A percentile compares a stretch with the other conserved stretches of the same genome.
Conservation (phyloP, 2,329 filamentous ascomycete species). For the Exophiala sideris region DNA sequence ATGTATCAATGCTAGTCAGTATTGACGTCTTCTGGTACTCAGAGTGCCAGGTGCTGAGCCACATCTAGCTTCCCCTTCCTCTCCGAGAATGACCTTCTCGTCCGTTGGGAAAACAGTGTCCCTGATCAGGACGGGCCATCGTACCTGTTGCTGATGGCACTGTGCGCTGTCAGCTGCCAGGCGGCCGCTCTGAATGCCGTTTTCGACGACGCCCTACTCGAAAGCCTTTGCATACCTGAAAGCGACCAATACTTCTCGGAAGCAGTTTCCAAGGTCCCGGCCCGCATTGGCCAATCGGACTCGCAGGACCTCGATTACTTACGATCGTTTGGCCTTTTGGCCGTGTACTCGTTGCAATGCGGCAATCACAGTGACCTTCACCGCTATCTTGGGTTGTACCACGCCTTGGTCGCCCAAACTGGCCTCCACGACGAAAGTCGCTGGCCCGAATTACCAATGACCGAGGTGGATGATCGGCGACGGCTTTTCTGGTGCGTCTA, state of each 20-base stretch:
- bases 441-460: slow-evolving; percentile 1
- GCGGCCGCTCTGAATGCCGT: slow-evolving; percentile 3
- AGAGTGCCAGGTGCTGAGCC: neutral
- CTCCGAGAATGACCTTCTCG: slow-evolving; percentile 2
- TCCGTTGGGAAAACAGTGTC: neutral
- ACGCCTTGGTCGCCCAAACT: slow-evolving; percentile 2
- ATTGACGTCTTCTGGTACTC: neutral
- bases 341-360: slow-evolving; percentile 3
- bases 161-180: slow-evolving; percentile 5
- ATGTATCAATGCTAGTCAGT: slow-evolving; percentile 10
- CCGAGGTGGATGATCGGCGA: slow-evolving; percentile 2
- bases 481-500: slow-evolving; percentile 8
- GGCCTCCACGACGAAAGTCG: slow-evolving; percentile 3
- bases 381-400: slow-evolving; percentile 3
- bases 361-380: slow-evolving; percentile 3
- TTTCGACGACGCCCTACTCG: slow-evolving; percentile 2
- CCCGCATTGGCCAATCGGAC: neutral
- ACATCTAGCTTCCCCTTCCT: slow-evolving; percentile 5
- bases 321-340: slow-evolving; percentile 4
- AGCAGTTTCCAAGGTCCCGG: slow-evolving; percentile 2
- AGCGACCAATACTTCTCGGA: slow-evolving; percentile 5
- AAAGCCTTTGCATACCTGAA: neutral
- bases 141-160: slow-evolving; percentile 5
- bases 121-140: neutral
- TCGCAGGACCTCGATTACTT: slow-evolving; percentile 3